Percentiles rank a stretch among this genome's conserved stretches.
Conservation (phyloP, 345 rosid species). For the Linum usitatissimum region DNA sequence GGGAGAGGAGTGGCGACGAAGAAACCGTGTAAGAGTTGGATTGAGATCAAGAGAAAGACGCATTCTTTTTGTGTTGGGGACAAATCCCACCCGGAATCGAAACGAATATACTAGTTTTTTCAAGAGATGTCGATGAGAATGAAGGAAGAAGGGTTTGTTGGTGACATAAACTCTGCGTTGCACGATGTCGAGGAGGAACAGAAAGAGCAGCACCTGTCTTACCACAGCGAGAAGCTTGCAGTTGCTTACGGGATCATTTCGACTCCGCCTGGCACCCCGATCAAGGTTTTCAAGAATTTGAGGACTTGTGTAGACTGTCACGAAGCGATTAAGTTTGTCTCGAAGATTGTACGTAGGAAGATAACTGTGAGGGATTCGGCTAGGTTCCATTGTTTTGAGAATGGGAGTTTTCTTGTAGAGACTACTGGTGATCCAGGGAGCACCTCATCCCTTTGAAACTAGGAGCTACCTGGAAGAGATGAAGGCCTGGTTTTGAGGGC, state of each 20-base stretch:
- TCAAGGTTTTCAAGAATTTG: constrained; percentile 76
- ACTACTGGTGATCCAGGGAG: constrained; percentile 53
- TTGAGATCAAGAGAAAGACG: constrained; percentile 50
- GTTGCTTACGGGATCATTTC: constrained; percentile 75
- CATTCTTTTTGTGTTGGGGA: constrained; percentile 65
- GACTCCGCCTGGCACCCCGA: constrained; percentile 46
- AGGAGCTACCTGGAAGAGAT: too few species aligned
- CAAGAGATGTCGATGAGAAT: constrained; percentile 39
- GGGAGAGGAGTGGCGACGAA: constrained; percentile 52
- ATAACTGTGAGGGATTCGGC: constrained; percentile 65
- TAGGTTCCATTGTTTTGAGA: constrained; percentile 78
- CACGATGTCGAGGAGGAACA: constrained; percentile 93
- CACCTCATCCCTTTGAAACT: neutral
- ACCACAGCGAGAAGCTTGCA: constrained; percentile 90
- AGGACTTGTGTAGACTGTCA: constrained; percentile 92
- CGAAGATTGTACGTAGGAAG: constrained; percentile 56
- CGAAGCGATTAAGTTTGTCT: constrained; percentile 71
- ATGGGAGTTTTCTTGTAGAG: constrained; percentile 69
- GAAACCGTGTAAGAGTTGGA: constrained; percentile 79
- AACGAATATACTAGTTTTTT: constrained; percentile 51
- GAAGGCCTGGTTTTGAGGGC: too few species aligned
- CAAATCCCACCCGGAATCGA: constrained; percentile 50
- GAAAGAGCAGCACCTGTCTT: constrained; percentile 68
- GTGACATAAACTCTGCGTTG: constrained; percentile 56
- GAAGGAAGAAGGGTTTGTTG: constrained; percentile 82